Conservation (phyloP, 140 eudicot species). For the Cichorium intybus region DNA sequence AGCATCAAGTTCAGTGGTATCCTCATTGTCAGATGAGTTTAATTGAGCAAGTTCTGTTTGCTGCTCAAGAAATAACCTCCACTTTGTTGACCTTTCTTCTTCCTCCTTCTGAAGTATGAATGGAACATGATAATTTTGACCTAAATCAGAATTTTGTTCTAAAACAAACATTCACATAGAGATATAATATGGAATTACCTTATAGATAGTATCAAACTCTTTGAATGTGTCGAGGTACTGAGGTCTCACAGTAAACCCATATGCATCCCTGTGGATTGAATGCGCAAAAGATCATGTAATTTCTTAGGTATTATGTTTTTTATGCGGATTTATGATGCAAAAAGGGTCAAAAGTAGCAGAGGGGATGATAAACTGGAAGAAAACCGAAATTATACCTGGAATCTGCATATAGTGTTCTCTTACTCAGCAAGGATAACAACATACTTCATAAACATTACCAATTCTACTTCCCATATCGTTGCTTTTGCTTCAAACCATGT, state of each 20-base stretch:
- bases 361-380: not conserved
- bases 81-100: constrained; percentile 79
- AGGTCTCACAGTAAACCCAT: constrained; percentile 96
- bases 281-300: not conserved
- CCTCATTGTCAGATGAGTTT: constrained; percentile 17
- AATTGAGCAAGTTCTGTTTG: constrained; percentile 34
- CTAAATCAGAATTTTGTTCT: not conserved
- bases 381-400: constrained; percentile 56
- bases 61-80: constrained; percentile 81
- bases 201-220: constrained; percentile 71
- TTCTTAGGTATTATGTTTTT: not conserved
- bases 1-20: constrained; percentile 29
- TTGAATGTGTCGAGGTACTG: constrained; percentile 76
- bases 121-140: not conserved
- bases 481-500: constrained; percentile 21
- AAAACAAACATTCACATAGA: constrained; percentile 1
- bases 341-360: no score
- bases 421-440: constrained; percentile 96
- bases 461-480: constrained; percentile 60
- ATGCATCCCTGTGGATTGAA: constrained; percentile 83
- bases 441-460: constrained; percentile 55
- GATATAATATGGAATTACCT: constrained; percentile 41
- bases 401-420: constrained; percentile 83
- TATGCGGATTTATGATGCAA: no score
- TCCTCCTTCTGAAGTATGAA: constrained; percentile 75